A percentile compares a stretch with the other conserved stretches of the same genome.
Evolutionary conservation across 1,284 basidiomycete species (phyloP).

Genomic region (Pyrrhoderma noxium): DNA sequence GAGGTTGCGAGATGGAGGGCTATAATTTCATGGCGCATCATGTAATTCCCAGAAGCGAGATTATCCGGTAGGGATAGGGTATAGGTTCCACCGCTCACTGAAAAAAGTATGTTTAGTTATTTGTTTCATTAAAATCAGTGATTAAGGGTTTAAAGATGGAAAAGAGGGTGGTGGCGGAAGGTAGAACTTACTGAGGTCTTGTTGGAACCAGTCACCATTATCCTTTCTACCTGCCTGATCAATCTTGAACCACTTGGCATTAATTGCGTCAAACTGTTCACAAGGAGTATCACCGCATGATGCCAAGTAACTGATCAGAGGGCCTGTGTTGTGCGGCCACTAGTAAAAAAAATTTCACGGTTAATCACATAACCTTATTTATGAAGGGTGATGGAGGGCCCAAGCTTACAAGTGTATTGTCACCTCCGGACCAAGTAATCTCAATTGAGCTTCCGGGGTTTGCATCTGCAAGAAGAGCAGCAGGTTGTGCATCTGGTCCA

Average conservation of each 20-base stretch:
- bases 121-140: too few species aligned
- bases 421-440: conserved; percentile 45
- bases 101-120: neutral
- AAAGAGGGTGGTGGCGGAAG: neutral
- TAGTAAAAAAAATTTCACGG: conserved; percentile 23
- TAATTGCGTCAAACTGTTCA: conserved; percentile 47
- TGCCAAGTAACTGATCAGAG: conserved; percentile 66
- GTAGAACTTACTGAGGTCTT: conserved; percentile 28
- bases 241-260: conserved; percentile 68
- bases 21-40: conserved; percentile 68
- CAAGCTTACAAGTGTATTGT: conserved; percentile 36
- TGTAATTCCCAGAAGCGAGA: conserved; percentile 55
- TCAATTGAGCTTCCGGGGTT: conserved; percentile 55
- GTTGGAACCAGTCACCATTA: conserved; percentile 33
- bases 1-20: conserved; percentile 51
- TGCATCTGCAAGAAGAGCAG: conserved; percentile 45
- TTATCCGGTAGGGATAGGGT: conserved; percentile 46
- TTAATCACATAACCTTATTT: conserved; percentile 1
- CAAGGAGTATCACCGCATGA: conserved; percentile 51
- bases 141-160: neutral
- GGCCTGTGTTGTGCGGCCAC: conserved; percentile 71
- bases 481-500: conserved; percentile 48
- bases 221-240: conserved; percentile 35
- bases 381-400: neutral
- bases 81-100: conserved; percentile 33